Percentiles rank a stretch among this genome's conserved stretches.
phyloP scores from a whole-genome alignment of 78 protist species.

The Cavenderia fasciculata region DNA sequence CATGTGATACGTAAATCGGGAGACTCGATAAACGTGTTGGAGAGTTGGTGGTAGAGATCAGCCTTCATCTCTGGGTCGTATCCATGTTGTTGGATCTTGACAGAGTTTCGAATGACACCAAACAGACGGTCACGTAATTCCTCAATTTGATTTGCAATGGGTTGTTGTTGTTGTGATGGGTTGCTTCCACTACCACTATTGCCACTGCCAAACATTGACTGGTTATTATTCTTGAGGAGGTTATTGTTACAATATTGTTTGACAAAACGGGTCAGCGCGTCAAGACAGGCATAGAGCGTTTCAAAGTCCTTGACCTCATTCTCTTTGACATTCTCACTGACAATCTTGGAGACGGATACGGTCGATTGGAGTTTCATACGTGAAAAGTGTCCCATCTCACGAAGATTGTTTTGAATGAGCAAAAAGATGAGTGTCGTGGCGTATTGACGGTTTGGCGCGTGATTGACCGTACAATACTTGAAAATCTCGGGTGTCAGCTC shows the following conservation, averaged over 20 bases:
- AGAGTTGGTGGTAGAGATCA: constrained; percentile 56
- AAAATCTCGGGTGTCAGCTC: constrained; percentile 45
- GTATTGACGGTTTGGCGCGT: constrained; percentile 26
- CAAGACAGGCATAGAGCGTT: not conserved
- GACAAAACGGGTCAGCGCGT: too few relatives aligned
- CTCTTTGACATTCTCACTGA: constrained; percentile 13
- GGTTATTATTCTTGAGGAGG: not conserved
- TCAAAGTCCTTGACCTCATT: not conserved
- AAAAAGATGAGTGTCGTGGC: constrained; percentile 56
- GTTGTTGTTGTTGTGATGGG: not conserved
- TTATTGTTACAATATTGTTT: not conserved
- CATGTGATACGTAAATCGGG: constrained; percentile 83
- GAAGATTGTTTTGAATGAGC: constrained; percentile 56
- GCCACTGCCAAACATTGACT: not conserved
- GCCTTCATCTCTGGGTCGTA: constrained; percentile 81
- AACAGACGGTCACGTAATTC: constrained; percentile 41
- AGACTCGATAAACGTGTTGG: constrained; percentile 54
- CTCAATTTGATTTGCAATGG: constrained; percentile 56
- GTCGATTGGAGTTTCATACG: constrained; percentile 79
- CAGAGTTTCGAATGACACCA: constrained; percentile 56
- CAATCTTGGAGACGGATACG: constrained; percentile 62
- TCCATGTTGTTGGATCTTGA: constrained; percentile 50
- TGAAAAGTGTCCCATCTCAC: constrained; percentile 47
- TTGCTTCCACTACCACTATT: too few relatives aligned
- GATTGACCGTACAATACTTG: constrained; percentile 20